Evolutionary conservation across 768 basidiomycete genomes (phyloP).

Genomic region (Phanerodontia chrysosporium): DNA sequence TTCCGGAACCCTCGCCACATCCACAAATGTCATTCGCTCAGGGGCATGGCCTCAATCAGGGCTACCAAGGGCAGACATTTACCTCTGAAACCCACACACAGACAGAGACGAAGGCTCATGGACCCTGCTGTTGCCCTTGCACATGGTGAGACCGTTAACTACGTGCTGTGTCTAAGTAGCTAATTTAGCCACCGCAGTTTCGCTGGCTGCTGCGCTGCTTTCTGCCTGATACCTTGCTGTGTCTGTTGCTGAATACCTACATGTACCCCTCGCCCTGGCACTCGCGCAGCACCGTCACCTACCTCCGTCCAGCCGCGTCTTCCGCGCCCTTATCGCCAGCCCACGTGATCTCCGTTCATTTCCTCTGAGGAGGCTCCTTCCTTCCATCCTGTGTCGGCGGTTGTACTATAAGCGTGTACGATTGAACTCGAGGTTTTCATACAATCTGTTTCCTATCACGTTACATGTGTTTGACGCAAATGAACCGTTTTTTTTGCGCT

Average conservation of each 20-base stretch:
- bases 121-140: conserved; percentile 6
- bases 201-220: conserved; percentile 6
- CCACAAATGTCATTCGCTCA: conserved; percentile 9
- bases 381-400: not conserved
- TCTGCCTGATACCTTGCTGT: conserved; percentile 5
- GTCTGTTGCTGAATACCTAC: not conserved
- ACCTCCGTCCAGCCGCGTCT: not conserved
- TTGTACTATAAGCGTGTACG: not conserved
- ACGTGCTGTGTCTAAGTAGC: not conserved
- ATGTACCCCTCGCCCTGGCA: not conserved
- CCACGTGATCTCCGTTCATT: conserved; percentile 10
- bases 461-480: conserved; percentile 5
- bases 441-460: conserved; percentile 8
- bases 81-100: not conserved
- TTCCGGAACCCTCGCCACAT: conserved; percentile 5
- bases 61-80: not conserved
- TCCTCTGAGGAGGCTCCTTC: conserved; percentile 4
- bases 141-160: conserved; percentile 4
- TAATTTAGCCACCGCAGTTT: not conserved
- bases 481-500: conserved; percentile 6
- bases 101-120: not conserved
- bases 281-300: not conserved
- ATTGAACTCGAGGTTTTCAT: conserved; percentile 23
- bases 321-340: not conserved
- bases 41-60: not conserved